A percentile compares a stretch with the other conserved stretches of the same genome.
These are phyloP conservation scores for Prunus yedoensis DNA, from an alignment of 331 rosid genomes.

Conservation along the genomic window DNA sequence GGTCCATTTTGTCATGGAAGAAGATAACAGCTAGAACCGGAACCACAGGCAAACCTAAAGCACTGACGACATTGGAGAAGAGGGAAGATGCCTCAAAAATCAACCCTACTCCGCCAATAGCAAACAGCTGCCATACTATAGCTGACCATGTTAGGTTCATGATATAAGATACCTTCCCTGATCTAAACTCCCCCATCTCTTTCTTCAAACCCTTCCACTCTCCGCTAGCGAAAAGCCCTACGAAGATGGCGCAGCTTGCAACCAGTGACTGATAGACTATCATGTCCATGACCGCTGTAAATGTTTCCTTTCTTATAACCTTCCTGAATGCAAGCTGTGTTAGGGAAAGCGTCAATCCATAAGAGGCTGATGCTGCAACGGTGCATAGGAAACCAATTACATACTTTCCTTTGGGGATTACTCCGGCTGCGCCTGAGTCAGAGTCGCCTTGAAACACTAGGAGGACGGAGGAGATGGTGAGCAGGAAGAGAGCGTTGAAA, in stretches of 20 bases:
- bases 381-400: conserved; percentile 57
- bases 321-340: conserved; percentile 42
- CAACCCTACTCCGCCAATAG: conserved; percentile 56
- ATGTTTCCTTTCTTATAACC: conserved; percentile 38
- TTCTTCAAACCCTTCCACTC: conserved; percentile 32
- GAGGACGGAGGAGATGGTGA: too few species aligned
- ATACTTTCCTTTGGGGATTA: conserved; percentile 38
- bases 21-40: conserved; percentile 54
- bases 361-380: conserved; percentile 46
- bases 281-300: conserved; percentile 48
- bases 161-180: conserved; percentile 42
- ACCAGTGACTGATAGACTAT: conserved; percentile 28
- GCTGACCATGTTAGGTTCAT: conserved; percentile 28
- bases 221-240: background rate
- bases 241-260: conserved; percentile 31
- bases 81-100: conserved; percentile 65
- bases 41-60: conserved; percentile 53
- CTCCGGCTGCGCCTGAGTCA: conserved; percentile 17
- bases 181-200: conserved; percentile 63
- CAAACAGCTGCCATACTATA: conserved; percentile 15
- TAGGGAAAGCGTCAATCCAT: conserved; percentile 42
- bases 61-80: conserved; percentile 56
- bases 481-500: too few species aligned
- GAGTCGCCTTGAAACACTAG: conserved; percentile 15
- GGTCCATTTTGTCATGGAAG: conserved; percentile 62